phyloP scores from a whole-genome alignment of 2,329 filamentous ascomycete species.

The Talaromyces sp. region DNA sequence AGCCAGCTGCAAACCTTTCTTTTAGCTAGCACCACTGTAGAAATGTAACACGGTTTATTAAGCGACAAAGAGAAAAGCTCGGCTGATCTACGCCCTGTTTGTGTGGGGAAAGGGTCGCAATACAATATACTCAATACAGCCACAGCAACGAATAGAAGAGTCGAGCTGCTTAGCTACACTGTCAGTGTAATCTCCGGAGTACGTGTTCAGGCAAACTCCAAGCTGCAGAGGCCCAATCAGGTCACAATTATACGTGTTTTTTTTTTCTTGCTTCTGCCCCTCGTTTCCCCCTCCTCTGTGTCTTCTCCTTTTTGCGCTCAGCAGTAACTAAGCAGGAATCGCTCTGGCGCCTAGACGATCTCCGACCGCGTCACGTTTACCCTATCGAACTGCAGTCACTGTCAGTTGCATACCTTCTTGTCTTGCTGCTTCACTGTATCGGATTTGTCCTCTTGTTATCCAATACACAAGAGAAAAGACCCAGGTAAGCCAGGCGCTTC shows the following conservation, averaged over 20 bases:
- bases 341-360: neutral
- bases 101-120: slow-evolving; percentile 2
- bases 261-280: neutral
- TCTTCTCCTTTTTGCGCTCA: neutral
- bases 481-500: neutral
- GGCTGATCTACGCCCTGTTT: neutral
- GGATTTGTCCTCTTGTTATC: too few relatives aligned
- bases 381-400: neutral
- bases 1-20: neutral
- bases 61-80: neutral
- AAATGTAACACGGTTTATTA: neutral
- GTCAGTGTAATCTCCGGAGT: neutral
- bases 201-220: neutral
- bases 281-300: neutral
- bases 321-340: neutral
- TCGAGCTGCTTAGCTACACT: neutral
- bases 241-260: neutral
- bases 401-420: neutral
- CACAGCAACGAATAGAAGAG: neutral
- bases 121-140: neutral
- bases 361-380: neutral
- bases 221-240: neutral
- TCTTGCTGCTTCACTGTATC: neutral
- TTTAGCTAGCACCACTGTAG: neutral
- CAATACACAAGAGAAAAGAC: neutral